Percentiles rank a stretch among this genome's conserved stretches.
Conservation (phyloP, 2,329 filamentous ascomycete genomes). For the Dothidotthia symphoricarpi region DNA sequence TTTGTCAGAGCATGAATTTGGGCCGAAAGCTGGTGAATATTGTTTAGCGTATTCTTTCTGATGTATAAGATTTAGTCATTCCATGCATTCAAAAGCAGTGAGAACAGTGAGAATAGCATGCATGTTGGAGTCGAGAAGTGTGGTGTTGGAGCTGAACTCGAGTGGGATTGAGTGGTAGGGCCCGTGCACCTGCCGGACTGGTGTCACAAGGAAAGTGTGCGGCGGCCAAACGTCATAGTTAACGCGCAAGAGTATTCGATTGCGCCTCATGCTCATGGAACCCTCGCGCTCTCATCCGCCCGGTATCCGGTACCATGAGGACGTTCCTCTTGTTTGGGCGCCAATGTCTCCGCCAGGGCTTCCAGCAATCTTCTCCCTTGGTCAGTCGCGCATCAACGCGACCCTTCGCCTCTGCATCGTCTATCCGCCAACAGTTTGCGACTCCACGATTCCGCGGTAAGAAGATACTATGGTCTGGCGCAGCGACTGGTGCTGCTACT, state of each 20-base stretch:
- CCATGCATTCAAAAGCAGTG: no score
- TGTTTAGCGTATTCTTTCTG: not conserved
- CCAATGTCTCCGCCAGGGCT: conserved; percentile 48
- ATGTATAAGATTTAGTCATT: conserved; percentile 2
- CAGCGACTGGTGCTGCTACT: conserved; percentile 22
- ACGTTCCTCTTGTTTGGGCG: conserved; percentile 50
- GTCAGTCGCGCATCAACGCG: conserved; percentile 23
- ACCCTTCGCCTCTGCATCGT: conserved; percentile 27
- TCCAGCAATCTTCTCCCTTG: conserved; percentile 22
- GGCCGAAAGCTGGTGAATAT: not conserved
- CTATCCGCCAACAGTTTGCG: conserved; percentile 35
- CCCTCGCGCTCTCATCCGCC: conserved; percentile 17
- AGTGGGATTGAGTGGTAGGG: not conserved
- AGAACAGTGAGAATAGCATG: not conserved
- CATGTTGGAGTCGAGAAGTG: not conserved
- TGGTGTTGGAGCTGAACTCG: not conserved
- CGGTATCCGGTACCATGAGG: conserved; percentile 48
- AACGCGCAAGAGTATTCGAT: conserved; percentile 6
- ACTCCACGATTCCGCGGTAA: conserved; percentile 36
- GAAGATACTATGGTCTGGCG: conserved; percentile 36
- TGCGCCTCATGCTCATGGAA: conserved; percentile 23
- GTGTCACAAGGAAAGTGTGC: conserved; percentile 16
- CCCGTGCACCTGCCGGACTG: conserved; percentile 6
- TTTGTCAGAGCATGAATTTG: conserved; percentile 32
- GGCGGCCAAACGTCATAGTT: conserved; percentile 28